Base-by-base conservation (phyloP, 139 green algal genomes). In the Auxenochlorella protothecoides region DNA sequence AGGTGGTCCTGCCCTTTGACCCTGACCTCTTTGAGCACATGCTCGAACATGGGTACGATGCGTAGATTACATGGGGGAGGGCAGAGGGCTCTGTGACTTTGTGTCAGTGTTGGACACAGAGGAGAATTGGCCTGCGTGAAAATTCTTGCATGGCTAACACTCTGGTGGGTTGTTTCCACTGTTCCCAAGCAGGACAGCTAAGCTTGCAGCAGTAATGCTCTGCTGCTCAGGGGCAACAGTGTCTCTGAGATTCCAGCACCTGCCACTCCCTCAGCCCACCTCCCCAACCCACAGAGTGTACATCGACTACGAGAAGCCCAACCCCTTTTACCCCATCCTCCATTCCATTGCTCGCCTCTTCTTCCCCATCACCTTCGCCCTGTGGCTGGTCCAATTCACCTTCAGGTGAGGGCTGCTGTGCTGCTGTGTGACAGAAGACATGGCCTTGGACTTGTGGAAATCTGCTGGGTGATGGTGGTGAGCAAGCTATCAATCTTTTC, bases 11-110 rank as follows among this genome's bases (percentile, higher is more conserved):
- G 59, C 85, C 89, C 2, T 90, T 81, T 53, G 91, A 96, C 81
- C 88, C 90, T 0, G 83, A 90, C 13, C 79, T 96, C 7, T 82
- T 90, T 56, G 82, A 93, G 72, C 87, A 94, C 79, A 77, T 96
- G 71, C 70, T 88, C 53, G 56, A 69, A 52, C 85, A 95, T 66
- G 89, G 87, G 51, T 84, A 81, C 55, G 77, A 65, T 16, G 59
- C 27, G 27, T 44, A 44, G 27, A 44, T 44, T 44, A 44, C 27
- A 44, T 44, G 27, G 27, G 27, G 27, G 27, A 44, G 27, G 27
- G 27, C 27, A 44, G 27, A 44, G 27, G 27, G 27, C 27, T 44
- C 27, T 44, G 27, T 44, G 27, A 44, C 27, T 44, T 44, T 44
- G 27, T 44, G 27, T 44, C 27, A 44, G 27, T 44, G 27, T 44